Percentiles rank a stretch among this genome's conserved stretches.
phyloP scores from a whole-genome alignment of 1,139 yeast genomes.

The Taiozyma sp. region DNA sequence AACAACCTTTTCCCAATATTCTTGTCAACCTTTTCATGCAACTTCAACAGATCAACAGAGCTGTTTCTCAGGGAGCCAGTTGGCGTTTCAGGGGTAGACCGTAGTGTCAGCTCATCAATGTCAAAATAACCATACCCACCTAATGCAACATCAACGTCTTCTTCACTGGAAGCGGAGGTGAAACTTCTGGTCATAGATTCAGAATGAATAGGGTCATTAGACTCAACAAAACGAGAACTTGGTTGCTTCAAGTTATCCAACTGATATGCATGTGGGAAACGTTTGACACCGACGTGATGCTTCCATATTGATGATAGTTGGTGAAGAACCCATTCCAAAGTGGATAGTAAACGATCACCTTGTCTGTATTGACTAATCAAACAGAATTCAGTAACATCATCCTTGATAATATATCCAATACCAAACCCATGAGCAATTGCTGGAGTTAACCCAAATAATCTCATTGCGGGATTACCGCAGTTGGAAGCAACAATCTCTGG shows the following conservation, averaged over 20 bases:
- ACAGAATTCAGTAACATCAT: conserved; percentile 59
- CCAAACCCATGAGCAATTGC: conserved; percentile 75
- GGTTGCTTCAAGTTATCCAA: conserved; percentile 19
- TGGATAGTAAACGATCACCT: conserved; percentile 61
- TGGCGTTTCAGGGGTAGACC: conserved; percentile 30
- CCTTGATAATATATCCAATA: conserved; percentile 68
- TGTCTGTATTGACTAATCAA: conserved; percentile 70
- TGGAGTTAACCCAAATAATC: conserved; percentile 72
- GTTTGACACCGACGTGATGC: conserved; percentile 30
- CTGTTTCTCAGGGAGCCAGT: conserved; percentile 14
- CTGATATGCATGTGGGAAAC: conserved; percentile 30
- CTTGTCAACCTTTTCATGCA: conserved; percentile 13
- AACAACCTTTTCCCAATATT: conserved; percentile 17
- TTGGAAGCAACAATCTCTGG: conserved; percentile 47
- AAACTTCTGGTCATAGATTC: conserved; percentile 21
- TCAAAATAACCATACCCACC: conserved; percentile 80
- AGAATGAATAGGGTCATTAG: conserved; percentile 23
- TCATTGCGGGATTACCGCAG: conserved; percentile 77
- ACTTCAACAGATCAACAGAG: conserved; percentile 8
- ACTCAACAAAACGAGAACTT: conserved; percentile 10
- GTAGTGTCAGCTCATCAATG: conserved; percentile 46
- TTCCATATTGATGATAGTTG: conserved; percentile 46
- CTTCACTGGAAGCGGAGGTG: conserved; percentile 20
- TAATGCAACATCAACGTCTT: conserved; percentile 30
- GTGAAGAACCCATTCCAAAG: conserved; percentile 54